Conservation (phyloP, 352 stramenopile genomes). For the Globisporangium middletonii region DNA sequence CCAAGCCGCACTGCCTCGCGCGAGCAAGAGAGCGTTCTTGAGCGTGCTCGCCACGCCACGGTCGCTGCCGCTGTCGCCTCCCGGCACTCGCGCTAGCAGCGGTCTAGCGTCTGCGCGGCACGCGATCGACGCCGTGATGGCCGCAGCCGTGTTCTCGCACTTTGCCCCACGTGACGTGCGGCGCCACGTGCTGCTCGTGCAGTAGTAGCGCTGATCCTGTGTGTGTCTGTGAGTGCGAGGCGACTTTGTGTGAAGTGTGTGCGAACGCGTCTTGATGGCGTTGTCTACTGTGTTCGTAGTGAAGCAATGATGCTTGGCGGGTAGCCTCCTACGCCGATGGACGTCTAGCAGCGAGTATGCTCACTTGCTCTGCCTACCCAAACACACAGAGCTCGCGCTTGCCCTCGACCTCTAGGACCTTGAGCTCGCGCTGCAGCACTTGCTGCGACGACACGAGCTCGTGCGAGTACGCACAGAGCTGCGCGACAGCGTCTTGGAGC, state of each 20-base stretch:
- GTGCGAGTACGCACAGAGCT: constrained; percentile 48
- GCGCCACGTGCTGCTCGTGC: too few relatives aligned
- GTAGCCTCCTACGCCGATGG: too few relatives aligned
- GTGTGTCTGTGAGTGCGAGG: not conserved
- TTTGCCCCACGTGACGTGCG: too few relatives aligned
- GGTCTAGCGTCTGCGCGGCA: too few relatives aligned
- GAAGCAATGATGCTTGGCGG: too few relatives aligned
- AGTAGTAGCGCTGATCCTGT: not conserved
- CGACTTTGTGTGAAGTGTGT: not conserved
- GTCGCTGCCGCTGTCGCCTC: too few relatives aligned
- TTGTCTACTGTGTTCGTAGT: not conserved
- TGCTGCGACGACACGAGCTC: constrained; percentile 42
- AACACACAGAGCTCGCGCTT: constrained; percentile 32
- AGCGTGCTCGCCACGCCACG: too few relatives aligned
- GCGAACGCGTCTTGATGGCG: not conserved
- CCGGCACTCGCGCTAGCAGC: too few relatives aligned
- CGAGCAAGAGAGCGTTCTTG: too few relatives aligned
- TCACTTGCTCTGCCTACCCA: constrained; percentile 13
- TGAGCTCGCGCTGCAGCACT: constrained; percentile 40
- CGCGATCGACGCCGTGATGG: too few relatives aligned
- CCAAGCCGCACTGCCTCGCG: too few relatives aligned
- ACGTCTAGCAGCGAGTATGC: not conserved
- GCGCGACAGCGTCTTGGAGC: constrained; percentile 35
- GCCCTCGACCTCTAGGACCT: constrained; percentile 38
- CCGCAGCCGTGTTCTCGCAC: too few relatives aligned